Evolutionary conservation across 805 yeast species (phyloP).

Genomic region (Wickerhamiella dianesei): DNA sequence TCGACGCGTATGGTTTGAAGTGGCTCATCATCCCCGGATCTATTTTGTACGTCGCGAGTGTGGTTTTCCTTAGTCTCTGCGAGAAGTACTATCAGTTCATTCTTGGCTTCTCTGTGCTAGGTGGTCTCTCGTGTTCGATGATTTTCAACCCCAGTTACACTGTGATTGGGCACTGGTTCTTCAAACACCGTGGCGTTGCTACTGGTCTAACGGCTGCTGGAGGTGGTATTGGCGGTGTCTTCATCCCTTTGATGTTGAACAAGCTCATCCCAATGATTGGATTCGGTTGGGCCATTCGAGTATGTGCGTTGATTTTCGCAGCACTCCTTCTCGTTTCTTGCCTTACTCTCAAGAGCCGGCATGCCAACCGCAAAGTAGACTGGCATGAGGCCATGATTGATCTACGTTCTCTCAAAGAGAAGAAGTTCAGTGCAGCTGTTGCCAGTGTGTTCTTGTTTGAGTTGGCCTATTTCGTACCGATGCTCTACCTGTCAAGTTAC

Average conservation of each 20-base stretch:
- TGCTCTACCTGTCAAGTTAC: constrained; percentile 46
- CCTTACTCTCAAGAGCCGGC: constrained; percentile 28
- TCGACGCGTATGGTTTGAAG: constrained; percentile 46
- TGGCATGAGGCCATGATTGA: constrained; percentile 21
- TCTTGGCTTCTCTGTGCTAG: constrained; percentile 38
- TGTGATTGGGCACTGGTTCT: constrained; percentile 50
- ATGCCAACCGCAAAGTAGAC: constrained; percentile 9
- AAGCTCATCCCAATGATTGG: constrained; percentile 37
- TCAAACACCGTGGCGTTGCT: constrained; percentile 42
- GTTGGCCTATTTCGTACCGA: constrained; percentile 36
- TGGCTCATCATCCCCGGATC: constrained; percentile 34
- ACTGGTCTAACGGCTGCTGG: constrained; percentile 52
- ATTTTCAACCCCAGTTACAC: constrained; percentile 43
- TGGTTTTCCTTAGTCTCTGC: constrained; percentile 40
- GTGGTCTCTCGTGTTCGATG: constrained; percentile 33
- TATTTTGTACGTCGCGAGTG: constrained; percentile 33
- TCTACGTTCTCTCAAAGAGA: constrained; percentile 21
- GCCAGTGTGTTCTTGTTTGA: constrained; percentile 30
- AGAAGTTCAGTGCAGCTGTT: constrained; percentile 20
- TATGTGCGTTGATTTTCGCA: constrained; percentile 27
- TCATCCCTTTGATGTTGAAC: constrained; percentile 43
- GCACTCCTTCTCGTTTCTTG: constrained; percentile 23
- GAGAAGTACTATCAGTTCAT: constrained; percentile 43
- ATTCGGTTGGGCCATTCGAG: constrained; percentile 46
- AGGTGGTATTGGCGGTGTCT: constrained; percentile 53